These are phyloP conservation scores for Lipomyces sp. DNA, from an alignment of 805 yeast species.

Conservation along the genomic window DNA sequence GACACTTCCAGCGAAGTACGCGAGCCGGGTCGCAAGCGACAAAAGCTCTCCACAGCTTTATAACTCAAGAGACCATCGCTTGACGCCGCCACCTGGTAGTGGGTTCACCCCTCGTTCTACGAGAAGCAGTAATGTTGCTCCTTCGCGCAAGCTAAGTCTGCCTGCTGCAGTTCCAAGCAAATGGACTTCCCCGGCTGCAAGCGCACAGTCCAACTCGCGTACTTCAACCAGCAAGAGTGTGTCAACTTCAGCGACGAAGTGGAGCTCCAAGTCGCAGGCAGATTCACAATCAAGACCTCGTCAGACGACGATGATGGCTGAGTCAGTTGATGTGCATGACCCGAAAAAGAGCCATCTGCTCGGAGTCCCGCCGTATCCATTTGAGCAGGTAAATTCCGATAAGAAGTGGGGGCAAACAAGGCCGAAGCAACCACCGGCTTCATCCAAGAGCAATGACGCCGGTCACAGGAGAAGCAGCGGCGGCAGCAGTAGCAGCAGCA, in stretches of 20 bases:
- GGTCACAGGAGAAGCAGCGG: too few species aligned
- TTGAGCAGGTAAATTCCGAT: slow-evolving; percentile 17
- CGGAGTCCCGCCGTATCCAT: slow-evolving; percentile 24
- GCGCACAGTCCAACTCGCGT: background rate
- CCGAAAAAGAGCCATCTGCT: slow-evolving; percentile 1
- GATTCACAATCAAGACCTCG: background rate
- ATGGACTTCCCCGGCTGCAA: background rate
- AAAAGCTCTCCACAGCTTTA: too few species aligned
- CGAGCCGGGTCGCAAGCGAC: too few species aligned
- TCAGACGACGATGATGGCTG: slow-evolving; percentile 3
- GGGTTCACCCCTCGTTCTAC: too few species aligned
- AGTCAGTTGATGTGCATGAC: slow-evolving; percentile 19
- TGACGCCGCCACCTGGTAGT: too few species aligned
- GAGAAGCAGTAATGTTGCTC: too few species aligned
- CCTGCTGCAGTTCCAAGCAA: background rate
- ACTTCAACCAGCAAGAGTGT: background rate
- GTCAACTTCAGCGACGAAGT: background rate
- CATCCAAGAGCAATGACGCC: too few species aligned
- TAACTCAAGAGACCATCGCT: too few species aligned
- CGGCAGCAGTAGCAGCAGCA: too few species aligned
- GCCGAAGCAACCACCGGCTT: too few species aligned
- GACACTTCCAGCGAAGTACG: too few species aligned
- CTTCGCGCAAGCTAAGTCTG: too few species aligned
- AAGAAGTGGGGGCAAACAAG: slow-evolving; percentile 10
- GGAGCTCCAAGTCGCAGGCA: background rate